Conservation (phyloP, 345 rosid species). For the Euphorbia lathyris region DNA sequence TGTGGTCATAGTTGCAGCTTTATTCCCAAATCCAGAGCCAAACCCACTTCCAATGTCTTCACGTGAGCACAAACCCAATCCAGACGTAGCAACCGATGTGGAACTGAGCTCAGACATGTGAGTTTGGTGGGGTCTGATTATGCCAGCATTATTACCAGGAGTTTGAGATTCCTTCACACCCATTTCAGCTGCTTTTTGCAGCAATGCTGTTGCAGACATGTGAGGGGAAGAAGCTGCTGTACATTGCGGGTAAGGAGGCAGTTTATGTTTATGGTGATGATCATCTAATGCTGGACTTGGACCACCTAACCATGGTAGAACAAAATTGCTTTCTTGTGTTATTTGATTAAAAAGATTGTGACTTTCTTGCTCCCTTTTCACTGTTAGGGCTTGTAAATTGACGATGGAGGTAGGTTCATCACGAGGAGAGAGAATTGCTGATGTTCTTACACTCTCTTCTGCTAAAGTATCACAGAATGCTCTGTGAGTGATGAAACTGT, state of each 20-base stretch:
- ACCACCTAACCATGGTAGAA: slow-evolving; percentile 16
- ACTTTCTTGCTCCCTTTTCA: slow-evolving; percentile 40
- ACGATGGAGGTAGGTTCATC: no score
- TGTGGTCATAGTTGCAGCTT: no score
- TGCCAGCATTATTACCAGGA: slow-evolving; percentile 5
- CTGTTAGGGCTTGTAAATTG: slow-evolving; percentile 23
- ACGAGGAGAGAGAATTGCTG: no score
- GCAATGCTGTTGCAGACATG: slow-evolving; percentile 49
- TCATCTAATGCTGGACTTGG: slow-evolving; percentile 21
- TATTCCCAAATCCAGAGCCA: slow-evolving; percentile 32
- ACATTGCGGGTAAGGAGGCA: slow-evolving; percentile 19
- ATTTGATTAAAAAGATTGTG: slow-evolving; percentile 19
- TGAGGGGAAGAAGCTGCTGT: slow-evolving; percentile 23
- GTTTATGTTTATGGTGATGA: slow-evolving; percentile 14
- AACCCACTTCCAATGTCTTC: slow-evolving; percentile 33
- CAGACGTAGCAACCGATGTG: slow-evolving; percentile 14
- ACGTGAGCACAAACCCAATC: slow-evolving; percentile 32
- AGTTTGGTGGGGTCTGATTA: slow-evolving; percentile 28
- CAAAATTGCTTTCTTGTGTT: slow-evolving; percentile 10
- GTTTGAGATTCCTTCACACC: slow-evolving; percentile 32
- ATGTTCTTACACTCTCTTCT: slow-evolving; percentile 87
- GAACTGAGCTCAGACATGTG: slow-evolving; percentile 25
- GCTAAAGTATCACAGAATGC: slow-evolving; percentile 98
- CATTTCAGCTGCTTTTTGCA: slow-evolving; percentile 46
- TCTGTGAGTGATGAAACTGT: slow-evolving; percentile 93